Evolutionary conservation across 2,329 filamentous ascomycete genomes (phyloP), one percentile per base, ranked within the genome.

Genomic region (Scytalidium sp.): DNA sequence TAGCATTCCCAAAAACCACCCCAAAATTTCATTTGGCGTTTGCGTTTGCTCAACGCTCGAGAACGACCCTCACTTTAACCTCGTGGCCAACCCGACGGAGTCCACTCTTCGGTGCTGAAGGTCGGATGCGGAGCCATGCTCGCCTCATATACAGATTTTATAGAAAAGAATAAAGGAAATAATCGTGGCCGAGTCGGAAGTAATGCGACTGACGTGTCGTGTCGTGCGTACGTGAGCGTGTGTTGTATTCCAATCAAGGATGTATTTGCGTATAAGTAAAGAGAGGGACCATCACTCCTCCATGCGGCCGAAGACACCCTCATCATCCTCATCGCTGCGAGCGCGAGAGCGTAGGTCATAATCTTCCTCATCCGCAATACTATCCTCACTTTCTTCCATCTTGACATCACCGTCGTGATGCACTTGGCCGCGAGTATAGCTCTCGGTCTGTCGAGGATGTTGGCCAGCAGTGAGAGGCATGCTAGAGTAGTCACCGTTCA

Each of bases 271-370:
- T 39, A 51, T 29, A 54, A 59, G 49, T 48, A 45, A 55, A 56
- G 46, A 56, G 45, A 62, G 46, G 54, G 47, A 55, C 22, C 36
- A 15, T 21, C 32, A 94, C 70, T 96, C 90, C 71, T 99, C 94
- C 93, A 97, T 97, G 59, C 84, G 83, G 50, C 92, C 92, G 75
- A 99, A 99, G 62, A 97, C 88, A 64, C 92, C 92, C 58, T 97
- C 92, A 58, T 97, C 93, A 55, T 96, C 91, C 60, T 96, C 92
- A 60, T 95, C 89, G 67, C 84, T 87, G 54, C 87, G 81, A 45
- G 81, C 80, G 49, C 81, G 79, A 45, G 76, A 80, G 49, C 73
- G 76, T 59, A 73, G 72, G 53, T 76, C 75, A 62, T 84, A 83
- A 51, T 85, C 81, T 59, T 86, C 83, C 48, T 90, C 85, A 56